These are phyloP conservation scores for Elaeis guineensis DNA, from an alignment of 176 grass and related monocot species.

Conservation along the genomic window DNA sequence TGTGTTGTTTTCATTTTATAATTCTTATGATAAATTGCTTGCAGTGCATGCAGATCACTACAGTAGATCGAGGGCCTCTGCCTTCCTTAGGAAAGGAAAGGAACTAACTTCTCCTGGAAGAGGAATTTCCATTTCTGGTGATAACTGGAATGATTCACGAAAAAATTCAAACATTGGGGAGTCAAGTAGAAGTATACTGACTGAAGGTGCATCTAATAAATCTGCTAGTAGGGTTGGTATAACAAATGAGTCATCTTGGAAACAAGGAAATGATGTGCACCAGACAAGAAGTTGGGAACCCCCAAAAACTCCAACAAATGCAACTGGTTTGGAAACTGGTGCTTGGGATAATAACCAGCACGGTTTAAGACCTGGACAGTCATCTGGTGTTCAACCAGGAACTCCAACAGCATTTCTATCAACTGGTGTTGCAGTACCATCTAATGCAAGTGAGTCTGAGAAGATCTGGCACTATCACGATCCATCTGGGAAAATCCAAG, in stretches of 20 bases:
- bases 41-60: slow-evolving; percentile 39
- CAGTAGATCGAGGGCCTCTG: slow-evolving; percentile 42
- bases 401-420: slow-evolving; percentile 19
- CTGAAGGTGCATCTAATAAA: slow-evolving; percentile 32
- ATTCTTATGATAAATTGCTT: slow-evolving; percentile 20
- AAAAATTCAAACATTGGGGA: slow-evolving; percentile 51
- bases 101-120: slow-evolving; percentile 37
- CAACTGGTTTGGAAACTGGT: slow-evolving; percentile 1
- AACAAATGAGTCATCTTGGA: slow-evolving; percentile 30
- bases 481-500: slow-evolving; percentile 82
- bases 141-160: slow-evolving; percentile 33
- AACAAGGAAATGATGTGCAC: slow-evolving; percentile 25
- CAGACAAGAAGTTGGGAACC: slow-evolving; percentile 25
- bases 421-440: slow-evolving; percentile 19
- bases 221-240: slow-evolving; percentile 30
- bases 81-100: slow-evolving; percentile 41
- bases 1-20: slow-evolving; percentile 15
- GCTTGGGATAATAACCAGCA: slow-evolving; percentile 17
- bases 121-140: slow-evolving; percentile 31
- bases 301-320: slow-evolving; percentile 7
- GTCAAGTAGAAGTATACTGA: slow-evolving; percentile 36
- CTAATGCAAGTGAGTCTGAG: slow-evolving; percentile 52
- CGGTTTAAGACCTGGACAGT: not conserved
- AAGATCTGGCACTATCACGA: slow-evolving; percentile 94
- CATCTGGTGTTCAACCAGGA: slow-evolving; percentile 26